Percentiles rank a stretch among this genome's conserved stretches.
phyloP scores from a whole-genome alignment of 2,329 filamentous ascomycete species.

The Alternaria ventricosa region DNA sequence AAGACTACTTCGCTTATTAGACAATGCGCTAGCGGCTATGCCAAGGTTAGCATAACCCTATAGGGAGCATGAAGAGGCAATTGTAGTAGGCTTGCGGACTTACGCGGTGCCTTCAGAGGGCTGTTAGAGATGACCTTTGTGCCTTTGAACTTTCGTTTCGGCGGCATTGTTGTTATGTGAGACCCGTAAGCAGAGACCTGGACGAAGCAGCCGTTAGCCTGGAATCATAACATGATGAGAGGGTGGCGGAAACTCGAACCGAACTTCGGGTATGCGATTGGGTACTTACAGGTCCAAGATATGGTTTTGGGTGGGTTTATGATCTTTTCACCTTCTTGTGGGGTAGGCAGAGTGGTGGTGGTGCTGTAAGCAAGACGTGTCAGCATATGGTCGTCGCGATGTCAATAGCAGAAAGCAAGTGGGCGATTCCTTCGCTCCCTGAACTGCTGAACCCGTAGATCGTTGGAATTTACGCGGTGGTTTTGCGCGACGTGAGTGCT shows the following conservation, averaged over 20 bases:
- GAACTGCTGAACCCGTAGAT: not conserved
- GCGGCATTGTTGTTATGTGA: conserved; percentile 36
- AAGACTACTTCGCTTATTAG: conserved; percentile 48
- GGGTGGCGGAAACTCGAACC: not conserved
- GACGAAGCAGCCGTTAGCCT: conserved; percentile 26
- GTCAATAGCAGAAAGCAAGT: conserved; percentile 1
- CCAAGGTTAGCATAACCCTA: conserved; percentile 44
- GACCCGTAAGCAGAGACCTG: conserved; percentile 5
- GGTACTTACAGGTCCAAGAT: conserved; percentile 19
- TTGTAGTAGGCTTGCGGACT: conserved; percentile 15
- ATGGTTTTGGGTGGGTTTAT: not conserved
- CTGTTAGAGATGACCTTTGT: conserved; percentile 22
- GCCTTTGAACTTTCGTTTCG: conserved; percentile 41
- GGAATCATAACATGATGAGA: conserved; percentile 10
- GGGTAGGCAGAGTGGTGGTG: not conserved
- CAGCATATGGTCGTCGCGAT: conserved; percentile 15
- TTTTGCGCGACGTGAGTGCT: conserved; percentile 6
- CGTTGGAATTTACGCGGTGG: not conserved
- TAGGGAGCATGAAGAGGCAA: conserved; percentile 22
- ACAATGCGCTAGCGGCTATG: conserved; percentile 41
- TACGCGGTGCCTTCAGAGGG: conserved; percentile 29
- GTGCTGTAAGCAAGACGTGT: conserved; percentile 25
- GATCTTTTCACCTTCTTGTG: not conserved
- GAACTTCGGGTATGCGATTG: not conserved
- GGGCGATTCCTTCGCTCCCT: not conserved